Evolutionary conservation across 75 land plant species (phyloP).

Genomic region (Pseudotsuga menziesii): DNA sequence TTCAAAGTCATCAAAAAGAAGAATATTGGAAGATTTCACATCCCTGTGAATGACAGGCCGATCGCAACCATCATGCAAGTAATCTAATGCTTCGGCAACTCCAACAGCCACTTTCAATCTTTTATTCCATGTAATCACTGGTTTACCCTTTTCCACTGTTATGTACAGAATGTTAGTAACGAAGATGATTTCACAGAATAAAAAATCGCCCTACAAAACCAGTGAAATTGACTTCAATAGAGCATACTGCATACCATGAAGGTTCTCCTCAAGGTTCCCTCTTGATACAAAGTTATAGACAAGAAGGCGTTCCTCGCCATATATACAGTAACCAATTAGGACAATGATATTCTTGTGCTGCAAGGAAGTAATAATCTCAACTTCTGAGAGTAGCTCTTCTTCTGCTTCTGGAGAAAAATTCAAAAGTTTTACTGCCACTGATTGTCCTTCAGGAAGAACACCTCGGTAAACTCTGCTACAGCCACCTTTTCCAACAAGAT

Average conservation of each 20-base stretch:
- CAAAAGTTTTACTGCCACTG: conserved; percentile 52
- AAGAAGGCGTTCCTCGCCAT: conserved; percentile 23
- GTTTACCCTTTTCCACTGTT: conserved; percentile 15
- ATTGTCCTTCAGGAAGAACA: conserved; percentile 32
- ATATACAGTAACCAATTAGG: conserved; percentile 57
- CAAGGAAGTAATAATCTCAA: conserved; percentile 41
- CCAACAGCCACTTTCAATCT: conserved; percentile 59
- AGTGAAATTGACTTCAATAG: background rate
- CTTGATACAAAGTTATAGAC: conserved; percentile 46
- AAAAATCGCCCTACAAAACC: background rate
- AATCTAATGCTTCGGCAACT: conserved; percentile 50
- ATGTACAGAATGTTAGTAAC: conserved; percentile 3
- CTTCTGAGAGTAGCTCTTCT: conserved; percentile 47
- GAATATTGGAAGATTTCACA: conserved; percentile 68
- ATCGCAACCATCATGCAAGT: conserved; percentile 41
- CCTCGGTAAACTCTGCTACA: conserved; percentile 60
- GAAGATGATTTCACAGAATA: background rate
- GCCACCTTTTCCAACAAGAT: conserved; percentile 63
- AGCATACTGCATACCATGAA: conserved; percentile 35
- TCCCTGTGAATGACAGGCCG: conserved; percentile 60
- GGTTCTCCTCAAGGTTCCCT: conserved; percentile 61
- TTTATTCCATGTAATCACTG: conserved; percentile 32
- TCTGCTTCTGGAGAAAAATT: conserved; percentile 31
- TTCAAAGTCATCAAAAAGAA: conserved; percentile 46
- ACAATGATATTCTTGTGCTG: conserved; percentile 48